A percentile compares a stretch with the other conserved stretches of the same genome.
Evolutionary conservation across 225 moss, liverwort and hornwort species (phyloP).

Genomic region (Lunularia cruciata): DNA sequence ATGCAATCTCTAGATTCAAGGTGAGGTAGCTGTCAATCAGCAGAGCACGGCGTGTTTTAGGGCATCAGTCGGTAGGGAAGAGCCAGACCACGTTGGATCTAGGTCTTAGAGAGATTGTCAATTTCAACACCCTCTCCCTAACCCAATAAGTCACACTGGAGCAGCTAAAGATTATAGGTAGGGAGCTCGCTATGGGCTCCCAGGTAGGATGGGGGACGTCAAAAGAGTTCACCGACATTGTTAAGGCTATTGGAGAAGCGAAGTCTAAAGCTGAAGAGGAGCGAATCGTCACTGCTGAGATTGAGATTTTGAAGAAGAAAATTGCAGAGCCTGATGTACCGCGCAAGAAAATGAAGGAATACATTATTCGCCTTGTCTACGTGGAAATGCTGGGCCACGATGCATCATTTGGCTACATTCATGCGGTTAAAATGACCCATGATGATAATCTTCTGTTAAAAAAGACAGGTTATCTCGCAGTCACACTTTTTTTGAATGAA

Average conservation of each 20-base stretch:
- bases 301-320: slow-evolving; percentile 78
- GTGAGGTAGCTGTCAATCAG: not conserved
- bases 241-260: slow-evolving; percentile 95
- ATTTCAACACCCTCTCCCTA: not conserved
- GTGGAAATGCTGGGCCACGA: slow-evolving; percentile 99
- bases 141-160: slow-evolving; percentile 65
- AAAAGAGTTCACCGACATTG: slow-evolving; percentile 87
- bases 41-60: not conserved
- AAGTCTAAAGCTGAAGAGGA: slow-evolving; percentile 99
- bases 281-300: slow-evolving; percentile 81
- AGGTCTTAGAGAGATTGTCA: not conserved
- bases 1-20: not conserved
- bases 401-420: slow-evolving; percentile 96
- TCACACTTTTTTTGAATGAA: slow-evolving; percentile 91
- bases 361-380: slow-evolving; percentile 93
- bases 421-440: slow-evolving; percentile 99
- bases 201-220: slow-evolving; percentile 81
- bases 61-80: not conserved
- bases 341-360: slow-evolving; percentile 99
- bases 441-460: slow-evolving; percentile 93
- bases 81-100: not conserved
- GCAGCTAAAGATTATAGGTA: slow-evolving; percentile 93
- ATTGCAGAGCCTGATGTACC: slow-evolving; percentile 89
- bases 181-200: slow-evolving; percentile 96
- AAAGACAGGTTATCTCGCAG: slow-evolving; percentile 89